A percentile compares a stretch with the other conserved stretches of the same genome.
phyloP scores from a whole-genome alignment of 441 rosid genomes.

The Euphorbia corollata region DNA sequence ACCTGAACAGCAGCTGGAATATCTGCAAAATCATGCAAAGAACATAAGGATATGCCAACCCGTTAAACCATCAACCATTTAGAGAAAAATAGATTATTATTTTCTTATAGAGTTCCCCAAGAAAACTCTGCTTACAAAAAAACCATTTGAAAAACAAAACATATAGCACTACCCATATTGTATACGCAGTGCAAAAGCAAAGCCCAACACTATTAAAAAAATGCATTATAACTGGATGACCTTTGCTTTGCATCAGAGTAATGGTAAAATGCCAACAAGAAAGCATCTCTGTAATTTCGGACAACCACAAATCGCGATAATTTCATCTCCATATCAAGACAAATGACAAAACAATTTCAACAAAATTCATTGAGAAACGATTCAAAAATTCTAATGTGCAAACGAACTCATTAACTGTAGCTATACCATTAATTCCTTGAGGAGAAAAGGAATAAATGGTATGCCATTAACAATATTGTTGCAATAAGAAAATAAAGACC shows the following conservation, averaged over 20 bases:
- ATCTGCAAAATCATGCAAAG: conserved; percentile 45
- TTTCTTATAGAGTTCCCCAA: conserved; percentile 3
- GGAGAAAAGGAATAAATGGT: background rate
- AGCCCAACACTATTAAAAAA: background rate
- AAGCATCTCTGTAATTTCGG: background rate
- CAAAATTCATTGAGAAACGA: background rate
- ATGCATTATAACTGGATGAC: background rate
- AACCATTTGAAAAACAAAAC: background rate
- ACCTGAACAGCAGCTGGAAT: conserved; percentile 50
- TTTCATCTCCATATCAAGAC: background rate
- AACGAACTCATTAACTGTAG: too few species aligned
- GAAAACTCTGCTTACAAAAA: background rate
- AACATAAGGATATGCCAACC: conserved; percentile 9
- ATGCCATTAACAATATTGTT: background rate
- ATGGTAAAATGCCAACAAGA: background rate
- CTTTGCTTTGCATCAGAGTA: background rate
- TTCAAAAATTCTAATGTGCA: too few species aligned
- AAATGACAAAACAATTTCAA: background rate
- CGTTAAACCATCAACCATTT: background rate
- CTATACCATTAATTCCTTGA: background rate
- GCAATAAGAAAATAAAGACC: too few species aligned
- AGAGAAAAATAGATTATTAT: background rate
- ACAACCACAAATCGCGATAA: background rate
- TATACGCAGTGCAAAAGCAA: background rate
- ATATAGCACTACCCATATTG: background rate